These are phyloP conservation scores for Penicillium parvum DNA, from an alignment of 495 filamentous ascomycete genomes.

Conservation along the genomic window DNA sequence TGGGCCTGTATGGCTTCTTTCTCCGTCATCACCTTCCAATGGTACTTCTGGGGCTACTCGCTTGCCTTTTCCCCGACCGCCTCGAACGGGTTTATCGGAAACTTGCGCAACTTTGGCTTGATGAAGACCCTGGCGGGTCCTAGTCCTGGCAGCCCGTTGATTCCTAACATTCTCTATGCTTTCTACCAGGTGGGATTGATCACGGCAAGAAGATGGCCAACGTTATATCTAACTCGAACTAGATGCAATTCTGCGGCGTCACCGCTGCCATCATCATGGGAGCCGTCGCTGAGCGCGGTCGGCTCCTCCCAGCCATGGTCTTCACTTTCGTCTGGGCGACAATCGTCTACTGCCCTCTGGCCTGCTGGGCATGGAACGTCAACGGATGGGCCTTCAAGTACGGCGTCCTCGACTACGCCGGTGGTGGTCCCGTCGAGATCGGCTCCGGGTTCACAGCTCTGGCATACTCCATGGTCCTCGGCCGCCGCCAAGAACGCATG, in stretches of 20 bases:
- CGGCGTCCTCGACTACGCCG: conserved; percentile 94
- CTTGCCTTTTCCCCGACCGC: conserved; percentile 62
- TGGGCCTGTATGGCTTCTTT: conserved; percentile 64
- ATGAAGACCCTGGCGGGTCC: conserved; percentile 60
- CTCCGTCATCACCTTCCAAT: conserved; percentile 66
- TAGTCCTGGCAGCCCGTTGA: conserved; percentile 58
- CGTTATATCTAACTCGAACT: not conserved
- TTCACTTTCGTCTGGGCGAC: conserved; percentile 97
- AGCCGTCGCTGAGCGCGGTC: conserved; percentile 88
- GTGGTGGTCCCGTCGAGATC: conserved; percentile 97
- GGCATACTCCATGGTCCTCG: conserved; percentile 92
- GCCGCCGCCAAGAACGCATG: conserved; percentile 98
- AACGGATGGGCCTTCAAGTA: conserved; percentile 92
- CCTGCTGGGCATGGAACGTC: conserved; percentile 92
- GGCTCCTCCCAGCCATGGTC: conserved; percentile 90
- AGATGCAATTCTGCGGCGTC: conserved; percentile 95
- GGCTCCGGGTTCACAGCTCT: conserved; percentile 88
- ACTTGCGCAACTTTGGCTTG: conserved; percentile 60
- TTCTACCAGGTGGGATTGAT: conserved; percentile 59
- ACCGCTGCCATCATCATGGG: conserved; percentile 93
- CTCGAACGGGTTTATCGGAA: conserved; percentile 64
- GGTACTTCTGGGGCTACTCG: conserved; percentile 74
- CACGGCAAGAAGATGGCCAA: not conserved
- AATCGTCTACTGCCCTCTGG: conserved; percentile 92
- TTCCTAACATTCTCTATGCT: conserved; percentile 59